A percentile compares a stretch with the other conserved stretches of the same genome.
phyloP scores from a whole-genome alignment of 2,329 filamentous ascomycete genomes.

The Pseudopyricularia cyperi region DNA sequence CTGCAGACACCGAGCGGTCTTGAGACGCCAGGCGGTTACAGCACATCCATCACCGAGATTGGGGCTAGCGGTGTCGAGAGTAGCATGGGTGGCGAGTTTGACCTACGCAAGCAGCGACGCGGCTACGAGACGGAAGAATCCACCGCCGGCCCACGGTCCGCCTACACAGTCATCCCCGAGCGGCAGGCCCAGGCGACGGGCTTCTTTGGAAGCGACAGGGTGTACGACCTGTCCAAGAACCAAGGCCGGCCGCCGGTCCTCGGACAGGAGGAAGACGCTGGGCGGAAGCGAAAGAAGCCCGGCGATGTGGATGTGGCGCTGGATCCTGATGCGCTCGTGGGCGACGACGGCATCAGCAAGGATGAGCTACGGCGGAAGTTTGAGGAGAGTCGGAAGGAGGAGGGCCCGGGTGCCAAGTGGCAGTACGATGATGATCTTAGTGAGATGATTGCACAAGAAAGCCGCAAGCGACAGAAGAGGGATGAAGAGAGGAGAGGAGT shows the following conservation, averaged over 20 bases:
- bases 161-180: slow-evolving; percentile 84
- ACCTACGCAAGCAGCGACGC: slow-evolving; percentile 73
- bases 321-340: slow-evolving; percentile 67
- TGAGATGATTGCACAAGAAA: slow-evolving; percentile 93
- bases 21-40: slow-evolving; percentile 74
- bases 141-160: slow-evolving; percentile 56
- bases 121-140: slow-evolving; percentile 81
- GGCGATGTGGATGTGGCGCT: slow-evolving; percentile 90
- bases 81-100: slow-evolving; percentile 74
- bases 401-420: slow-evolving; percentile 56
- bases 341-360: slow-evolving; percentile 67
- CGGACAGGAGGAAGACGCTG: slow-evolving; percentile 61
- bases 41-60: slow-evolving; percentile 69
- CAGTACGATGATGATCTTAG: slow-evolving; percentile 76
- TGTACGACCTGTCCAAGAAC: slow-evolving; percentile 65
- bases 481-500: slow-evolving; percentile 59
- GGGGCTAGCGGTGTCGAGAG: slow-evolving; percentile 49
- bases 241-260: slow-evolving; percentile 51
- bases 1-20: slow-evolving; percentile 63
- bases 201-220: slow-evolving; percentile 91
- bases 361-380: slow-evolving; percentile 70
- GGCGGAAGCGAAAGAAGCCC: slow-evolving; percentile 82
- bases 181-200: slow-evolving; percentile 74
- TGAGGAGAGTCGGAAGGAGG: slow-evolving; percentile 55
- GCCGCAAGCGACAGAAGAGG: slow-evolving; percentile 76